phyloP scores from a whole-genome alignment of 345 rosid species.

The Populus simonii region DNA sequence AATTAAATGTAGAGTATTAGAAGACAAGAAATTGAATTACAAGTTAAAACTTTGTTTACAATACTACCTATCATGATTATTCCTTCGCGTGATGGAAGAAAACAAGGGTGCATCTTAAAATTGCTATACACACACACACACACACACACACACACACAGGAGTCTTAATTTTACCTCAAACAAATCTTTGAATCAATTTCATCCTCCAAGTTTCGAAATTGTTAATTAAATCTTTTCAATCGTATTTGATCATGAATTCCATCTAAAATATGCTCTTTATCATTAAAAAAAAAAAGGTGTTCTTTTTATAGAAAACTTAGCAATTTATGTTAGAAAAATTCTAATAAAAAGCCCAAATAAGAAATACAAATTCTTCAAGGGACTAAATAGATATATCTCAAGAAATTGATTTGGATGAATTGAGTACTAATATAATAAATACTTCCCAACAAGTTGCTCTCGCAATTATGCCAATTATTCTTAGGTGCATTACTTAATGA shows the following conservation, averaged over 20 bases:
- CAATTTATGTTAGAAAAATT: no score
- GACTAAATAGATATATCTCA: neutral
- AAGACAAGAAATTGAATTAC: neutral
- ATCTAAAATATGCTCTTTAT: neutral
- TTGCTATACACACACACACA: no score
- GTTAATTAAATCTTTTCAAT: no score
- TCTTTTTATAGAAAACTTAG: no score
- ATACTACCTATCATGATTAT: neutral
- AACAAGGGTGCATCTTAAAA: neutral
- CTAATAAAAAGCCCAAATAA: neutral
- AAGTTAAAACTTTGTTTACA: neutral
- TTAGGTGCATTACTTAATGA: conserved; percentile 10
- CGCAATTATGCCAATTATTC: conserved; percentile 4
- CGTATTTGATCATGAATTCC: neutral
- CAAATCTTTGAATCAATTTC: neutral
- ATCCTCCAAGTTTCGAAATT: neutral
- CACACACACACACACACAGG: no score
- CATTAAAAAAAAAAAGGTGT: rapidly evolving
- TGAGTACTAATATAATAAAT: no score
- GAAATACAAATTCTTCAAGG: neutral
- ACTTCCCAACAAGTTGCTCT: conserved; percentile 8
- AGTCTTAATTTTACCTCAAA: neutral
- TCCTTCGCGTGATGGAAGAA: neutral
- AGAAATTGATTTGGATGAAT: neutral
- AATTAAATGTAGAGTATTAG: neutral